These are phyloP conservation scores for Lachancea mirantina DNA, from an alignment of 805 yeast genomes.

Conservation along the genomic window DNA sequence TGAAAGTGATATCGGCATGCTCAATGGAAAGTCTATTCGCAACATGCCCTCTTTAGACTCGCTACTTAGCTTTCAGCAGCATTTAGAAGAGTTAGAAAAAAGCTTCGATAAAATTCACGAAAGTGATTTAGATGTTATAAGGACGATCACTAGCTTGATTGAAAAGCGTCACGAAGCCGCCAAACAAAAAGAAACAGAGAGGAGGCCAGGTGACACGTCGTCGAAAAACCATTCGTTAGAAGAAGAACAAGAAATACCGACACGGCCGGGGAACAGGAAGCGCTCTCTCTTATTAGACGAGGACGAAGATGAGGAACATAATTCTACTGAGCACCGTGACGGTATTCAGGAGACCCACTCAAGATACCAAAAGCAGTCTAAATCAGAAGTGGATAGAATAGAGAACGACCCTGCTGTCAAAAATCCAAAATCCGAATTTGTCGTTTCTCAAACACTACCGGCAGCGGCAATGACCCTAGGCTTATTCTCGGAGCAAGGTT, in stretches of 20 bases:
- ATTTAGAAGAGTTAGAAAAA: slow-evolving; percentile 25
- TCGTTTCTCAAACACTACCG: slow-evolving; percentile 60
- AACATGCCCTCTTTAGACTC: slow-evolving; percentile 36
- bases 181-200: slow-evolving; percentile 1
- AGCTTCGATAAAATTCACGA: slow-evolving; percentile 19
- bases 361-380: slow-evolving; percentile 16
- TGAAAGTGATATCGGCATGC: slow-evolving; percentile 51
- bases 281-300: slow-evolving; percentile 12
- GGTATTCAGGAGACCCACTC: slow-evolving; percentile 16
- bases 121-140: slow-evolving; percentile 19
- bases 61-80: slow-evolving; percentile 38
- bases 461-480: slow-evolving; percentile 59
- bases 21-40: slow-evolving; percentile 51
- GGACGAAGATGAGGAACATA: slow-evolving; percentile 13
- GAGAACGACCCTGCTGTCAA: slow-evolving; percentile 54
- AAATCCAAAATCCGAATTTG: slow-evolving; percentile 73
- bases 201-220: neutral
- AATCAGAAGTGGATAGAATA: slow-evolving; percentile 21
- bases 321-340: slow-evolving; percentile 8
- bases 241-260: slow-evolving; percentile 13
- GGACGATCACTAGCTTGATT: slow-evolving; percentile 11
- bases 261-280: slow-evolving; percentile 10
- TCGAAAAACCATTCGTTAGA: slow-evolving; percentile 17
- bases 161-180: slow-evolving; percentile 2
- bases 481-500: slow-evolving; percentile 55